A percentile compares a stretch with the other conserved stretches of the same genome.
These are phyloP conservation scores for Tricladium varicosporioides DNA, from an alignment of 2,329 filamentous ascomycete genomes.

Conservation along the genomic window DNA sequence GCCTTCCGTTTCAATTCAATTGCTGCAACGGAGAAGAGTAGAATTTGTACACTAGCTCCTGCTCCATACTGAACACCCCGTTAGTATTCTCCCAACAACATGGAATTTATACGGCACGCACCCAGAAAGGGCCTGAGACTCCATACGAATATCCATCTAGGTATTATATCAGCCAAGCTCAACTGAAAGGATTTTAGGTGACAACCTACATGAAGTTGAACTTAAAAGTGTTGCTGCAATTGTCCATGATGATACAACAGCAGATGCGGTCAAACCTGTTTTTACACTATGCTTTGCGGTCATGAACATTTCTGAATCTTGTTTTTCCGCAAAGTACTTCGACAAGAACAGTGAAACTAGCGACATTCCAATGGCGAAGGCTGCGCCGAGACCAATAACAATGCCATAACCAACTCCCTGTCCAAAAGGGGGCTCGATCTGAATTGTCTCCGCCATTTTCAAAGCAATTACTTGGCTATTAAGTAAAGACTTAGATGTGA, in stretches of 20 bases:
- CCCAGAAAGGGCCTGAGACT: slow-evolving; percentile 54
- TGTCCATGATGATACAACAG: slow-evolving; percentile 60
- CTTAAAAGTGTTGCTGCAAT: slow-evolving; percentile 76
- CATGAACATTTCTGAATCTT: slow-evolving; percentile 50
- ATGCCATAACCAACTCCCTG: slow-evolving; percentile 43
- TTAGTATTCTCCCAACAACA: neutral
- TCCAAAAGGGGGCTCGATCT: slow-evolving; percentile 9
- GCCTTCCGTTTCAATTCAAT: slow-evolving; percentile 82
- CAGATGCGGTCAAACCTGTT: slow-evolving; percentile 51
- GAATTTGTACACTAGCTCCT: slow-evolving; percentile 54
- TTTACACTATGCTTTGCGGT: slow-evolving; percentile 45
- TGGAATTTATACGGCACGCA: neutral
- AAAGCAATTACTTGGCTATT: too few species aligned
- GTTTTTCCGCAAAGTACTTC: slow-evolving; percentile 12
- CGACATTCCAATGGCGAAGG: slow-evolving; percentile 43
- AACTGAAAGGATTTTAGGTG: too few species aligned
- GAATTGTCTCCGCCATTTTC: neutral
- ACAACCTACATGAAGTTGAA: slow-evolving; percentile 32
- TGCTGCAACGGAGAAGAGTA: slow-evolving; percentile 51
- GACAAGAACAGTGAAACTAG: neutral
- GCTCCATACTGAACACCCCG: slow-evolving; percentile 43
- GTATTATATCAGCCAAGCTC: slow-evolving; percentile 48
- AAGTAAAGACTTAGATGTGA: too few species aligned
- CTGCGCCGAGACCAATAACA: slow-evolving; percentile 40
- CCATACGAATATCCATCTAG: slow-evolving; percentile 53